These are phyloP conservation scores for Verticillium albo-atrum DNA, from an alignment of 2,329 filamentous ascomycete species.

Conservation along the genomic window DNA sequence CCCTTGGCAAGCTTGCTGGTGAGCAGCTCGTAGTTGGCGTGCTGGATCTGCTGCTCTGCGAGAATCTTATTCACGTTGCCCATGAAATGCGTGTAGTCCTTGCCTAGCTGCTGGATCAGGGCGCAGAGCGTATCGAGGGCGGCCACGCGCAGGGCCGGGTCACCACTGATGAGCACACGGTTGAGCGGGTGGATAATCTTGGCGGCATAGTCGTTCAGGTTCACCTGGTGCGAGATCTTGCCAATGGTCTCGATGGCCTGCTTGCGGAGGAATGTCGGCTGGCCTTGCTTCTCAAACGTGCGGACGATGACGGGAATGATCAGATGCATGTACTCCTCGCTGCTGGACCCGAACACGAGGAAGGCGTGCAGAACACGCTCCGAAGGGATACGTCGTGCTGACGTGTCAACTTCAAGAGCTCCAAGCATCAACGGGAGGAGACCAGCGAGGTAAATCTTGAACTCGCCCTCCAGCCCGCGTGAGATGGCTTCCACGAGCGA, in stretches of 20 bases:
- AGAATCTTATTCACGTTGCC: conserved; percentile 88
- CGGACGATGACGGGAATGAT: conserved; percentile 94
- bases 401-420: conserved; percentile 81
- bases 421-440: conserved; percentile 91
- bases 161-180: conserved; percentile 70
- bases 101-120: conserved; percentile 90
- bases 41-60: conserved; percentile 73
- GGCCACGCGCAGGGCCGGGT: conserved; percentile 69
- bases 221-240: conserved; percentile 91
- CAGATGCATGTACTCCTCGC: conserved; percentile 98
- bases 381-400: conserved; percentile 71
- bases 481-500: conserved; percentile 92
- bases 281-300: conserved; percentile 85
- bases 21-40: conserved; percentile 88
- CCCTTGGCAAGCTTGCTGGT: conserved; percentile 92
- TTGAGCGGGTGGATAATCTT: conserved; percentile 94
- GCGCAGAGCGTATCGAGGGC: conserved; percentile 93
- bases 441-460: conserved; percentile 90
- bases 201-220: conserved; percentile 93
- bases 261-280: conserved; percentile 75
- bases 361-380: conserved; percentile 93
- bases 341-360: conserved; percentile 89
- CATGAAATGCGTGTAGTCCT: conserved; percentile 92
- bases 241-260: conserved; percentile 92
- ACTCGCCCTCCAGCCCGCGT: conserved; percentile 90